Conservation (phyloP, 1,139 yeast species). For the Wickerhamomyces sp. region DNA sequence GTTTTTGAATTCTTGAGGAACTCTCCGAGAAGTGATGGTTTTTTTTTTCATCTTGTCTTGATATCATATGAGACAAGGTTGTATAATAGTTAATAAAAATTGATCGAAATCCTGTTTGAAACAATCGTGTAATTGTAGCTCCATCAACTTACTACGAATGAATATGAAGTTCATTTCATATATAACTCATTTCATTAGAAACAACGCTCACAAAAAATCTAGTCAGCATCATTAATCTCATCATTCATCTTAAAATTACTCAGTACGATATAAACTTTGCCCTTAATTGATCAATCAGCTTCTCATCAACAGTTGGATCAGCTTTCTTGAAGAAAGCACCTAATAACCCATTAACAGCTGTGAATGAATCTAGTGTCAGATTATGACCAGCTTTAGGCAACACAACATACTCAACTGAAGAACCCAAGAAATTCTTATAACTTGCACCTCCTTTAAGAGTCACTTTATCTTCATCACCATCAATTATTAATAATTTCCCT, state of each 20-base stretch:
- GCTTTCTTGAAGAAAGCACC: neutral
- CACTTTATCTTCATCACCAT: slow-evolving; percentile 19
- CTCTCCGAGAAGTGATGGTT: too few relatives aligned
- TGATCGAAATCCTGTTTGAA: neutral
- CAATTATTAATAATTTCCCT: slow-evolving; percentile 14
- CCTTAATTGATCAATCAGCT: neutral
- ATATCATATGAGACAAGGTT: neutral
- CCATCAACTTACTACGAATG: too few relatives aligned
- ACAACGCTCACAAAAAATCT: neutral
- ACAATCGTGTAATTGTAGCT: too few relatives aligned
- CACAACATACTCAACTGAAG: slow-evolving; percentile 8
- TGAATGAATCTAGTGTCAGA: slow-evolving; percentile 14
- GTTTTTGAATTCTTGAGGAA: neutral
- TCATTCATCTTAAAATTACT: too few relatives aligned
- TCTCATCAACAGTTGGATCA: neutral
- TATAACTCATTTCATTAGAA: neutral
- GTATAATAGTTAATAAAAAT: neutral
- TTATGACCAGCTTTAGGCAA: slow-evolving; percentile 21
- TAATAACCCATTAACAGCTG: slow-evolving; percentile 11
- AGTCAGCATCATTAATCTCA: too few relatives aligned
- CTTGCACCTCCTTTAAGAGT: slow-evolving; percentile 19
- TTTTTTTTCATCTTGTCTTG: too few relatives aligned
- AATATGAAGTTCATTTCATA: neutral
- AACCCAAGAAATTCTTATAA: slow-evolving; percentile 18
- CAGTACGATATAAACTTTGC: neutral